Percentiles rank a stretch among this genome's conserved stretches.
Evolutionary conservation across 805 yeast species (phyloP).

Genomic region (Ogataea methylovora): DNA sequence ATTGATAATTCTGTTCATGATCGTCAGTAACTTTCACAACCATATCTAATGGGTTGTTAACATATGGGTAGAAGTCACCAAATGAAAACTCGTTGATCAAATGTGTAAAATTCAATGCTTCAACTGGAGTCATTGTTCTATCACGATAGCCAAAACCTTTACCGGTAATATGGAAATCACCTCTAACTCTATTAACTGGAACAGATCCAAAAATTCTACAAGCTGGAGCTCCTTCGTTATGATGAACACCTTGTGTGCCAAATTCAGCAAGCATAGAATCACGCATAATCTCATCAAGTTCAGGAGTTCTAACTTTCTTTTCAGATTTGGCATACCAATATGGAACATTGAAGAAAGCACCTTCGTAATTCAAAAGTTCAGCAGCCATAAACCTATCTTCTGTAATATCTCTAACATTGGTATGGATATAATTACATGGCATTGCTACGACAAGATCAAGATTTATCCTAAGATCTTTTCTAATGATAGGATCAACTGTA

Average conservation of each 20-base stretch:
- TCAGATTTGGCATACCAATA: slow-evolving; percentile 34
- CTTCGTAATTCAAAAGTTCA: slow-evolving; percentile 68
- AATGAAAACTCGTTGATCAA: slow-evolving; percentile 80
- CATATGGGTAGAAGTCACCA: slow-evolving; percentile 82
- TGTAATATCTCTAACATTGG: slow-evolving; percentile 72
- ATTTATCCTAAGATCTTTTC: slow-evolving; percentile 58
- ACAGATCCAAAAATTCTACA: slow-evolving; percentile 80
- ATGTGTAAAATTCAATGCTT: slow-evolving; percentile 72
- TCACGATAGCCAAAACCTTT: slow-evolving; percentile 60
- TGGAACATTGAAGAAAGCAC: slow-evolving; percentile 51
- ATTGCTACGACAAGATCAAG: slow-evolving; percentile 73
- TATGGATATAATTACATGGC: slow-evolving; percentile 73
- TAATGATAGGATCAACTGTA: slow-evolving; percentile 56
- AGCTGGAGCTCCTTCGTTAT: slow-evolving; percentile 57
- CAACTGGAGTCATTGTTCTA: slow-evolving; percentile 37
- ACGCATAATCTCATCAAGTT: slow-evolving; percentile 56
- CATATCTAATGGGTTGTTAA: slow-evolving; percentile 81
- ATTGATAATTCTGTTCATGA: slow-evolving; percentile 46
- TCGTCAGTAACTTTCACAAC: slow-evolving; percentile 52
- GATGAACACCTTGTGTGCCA: slow-evolving; percentile 32
- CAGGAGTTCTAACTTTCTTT: slow-evolving; percentile 44
- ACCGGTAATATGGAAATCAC: slow-evolving; percentile 79
- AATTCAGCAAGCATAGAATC: slow-evolving; percentile 65
- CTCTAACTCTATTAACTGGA: slow-evolving; percentile 79
- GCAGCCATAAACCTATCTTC: slow-evolving; percentile 73